Percentiles rank a stretch among this genome's conserved stretches.
Evolutionary conservation across 345 rosid genomes (phyloP).

Genomic region (Isatis tinctoria): DNA sequence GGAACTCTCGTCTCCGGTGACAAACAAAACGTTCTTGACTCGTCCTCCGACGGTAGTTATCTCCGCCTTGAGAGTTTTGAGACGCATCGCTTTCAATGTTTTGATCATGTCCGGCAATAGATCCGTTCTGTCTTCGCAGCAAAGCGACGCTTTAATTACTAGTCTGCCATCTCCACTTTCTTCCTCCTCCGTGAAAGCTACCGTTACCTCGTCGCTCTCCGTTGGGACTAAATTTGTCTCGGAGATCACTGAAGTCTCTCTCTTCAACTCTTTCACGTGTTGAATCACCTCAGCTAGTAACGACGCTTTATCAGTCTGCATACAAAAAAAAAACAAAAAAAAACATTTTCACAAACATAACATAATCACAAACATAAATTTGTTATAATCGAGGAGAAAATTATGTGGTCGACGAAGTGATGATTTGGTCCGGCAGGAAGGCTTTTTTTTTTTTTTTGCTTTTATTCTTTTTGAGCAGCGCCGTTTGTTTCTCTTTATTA

Average conservation of each 20-base stretch:
- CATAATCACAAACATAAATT: conserved; percentile 3
- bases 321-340: not conserved
- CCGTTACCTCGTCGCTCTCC: conserved; percentile 79
- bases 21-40: conserved; percentile 86
- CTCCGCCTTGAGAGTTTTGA: conserved; percentile 86
- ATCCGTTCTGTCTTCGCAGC: conserved; percentile 92
- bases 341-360: not conserved
- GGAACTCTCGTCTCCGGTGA: conserved; percentile 71
- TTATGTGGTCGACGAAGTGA: conserved; percentile 28
- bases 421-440: conserved; percentile 50
- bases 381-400: conserved; percentile 24
- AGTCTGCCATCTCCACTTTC: conserved; percentile 61
- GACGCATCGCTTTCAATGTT: conserved; percentile 69
- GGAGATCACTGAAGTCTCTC: conserved; percentile 71
- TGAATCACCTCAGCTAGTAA: conserved; percentile 96
- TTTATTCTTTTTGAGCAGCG: conserved; percentile 62
- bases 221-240: conserved; percentile 83
- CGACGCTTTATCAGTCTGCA: conserved; percentile 95
- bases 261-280: conserved; percentile 88
- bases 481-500: conserved; percentile 68
- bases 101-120: conserved; percentile 85
- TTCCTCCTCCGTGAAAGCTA: conserved; percentile 59
- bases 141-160: conserved; percentile 82
- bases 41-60: conserved; percentile 91
- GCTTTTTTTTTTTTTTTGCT: conserved; percentile 24